phyloP scores from a whole-genome alignment of 1,284 basidiomycete genomes.

The Ceratobasidium sp. region DNA sequence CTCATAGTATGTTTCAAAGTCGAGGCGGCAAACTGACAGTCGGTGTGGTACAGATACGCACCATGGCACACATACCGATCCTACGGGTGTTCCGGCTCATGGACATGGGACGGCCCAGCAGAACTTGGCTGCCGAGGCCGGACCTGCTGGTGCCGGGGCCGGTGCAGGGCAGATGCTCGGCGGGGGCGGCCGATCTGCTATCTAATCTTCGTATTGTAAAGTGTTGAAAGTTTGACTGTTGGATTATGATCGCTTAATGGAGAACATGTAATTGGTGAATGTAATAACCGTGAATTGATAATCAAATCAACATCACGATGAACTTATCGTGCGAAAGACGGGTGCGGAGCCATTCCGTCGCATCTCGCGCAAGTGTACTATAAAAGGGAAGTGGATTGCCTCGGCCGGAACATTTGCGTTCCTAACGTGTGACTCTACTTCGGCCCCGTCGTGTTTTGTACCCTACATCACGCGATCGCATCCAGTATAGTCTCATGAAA shows the following conservation, averaged over 20 bases:
- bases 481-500: too few relatives aligned
- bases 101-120: not conserved
- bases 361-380: too few relatives aligned
- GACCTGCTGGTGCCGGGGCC: conserved; percentile 13
- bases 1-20: not conserved
- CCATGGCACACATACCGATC: not conserved
- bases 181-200: not conserved
- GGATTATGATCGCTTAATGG: not conserved
- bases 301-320: too few relatives aligned
- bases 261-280: not conserved
- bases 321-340: too few relatives aligned
- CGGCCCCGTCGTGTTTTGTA: too few relatives aligned
- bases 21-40: not conserved
- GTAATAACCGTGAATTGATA: too few relatives aligned
- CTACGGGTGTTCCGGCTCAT: not conserved
- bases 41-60: not conserved
- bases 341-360: too few relatives aligned
- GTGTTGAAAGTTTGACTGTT: too few relatives aligned
- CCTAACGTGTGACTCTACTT: too few relatives aligned
- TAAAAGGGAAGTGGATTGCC: too few relatives aligned
- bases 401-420: too few relatives aligned
- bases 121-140: conserved; percentile 21
- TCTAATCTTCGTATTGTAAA: not conserved
- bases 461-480: too few relatives aligned
- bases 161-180: conserved; percentile 8